Conservation (phyloP, 2,329 filamentous ascomycete genomes). For the Ascochyta fabae region DNA sequence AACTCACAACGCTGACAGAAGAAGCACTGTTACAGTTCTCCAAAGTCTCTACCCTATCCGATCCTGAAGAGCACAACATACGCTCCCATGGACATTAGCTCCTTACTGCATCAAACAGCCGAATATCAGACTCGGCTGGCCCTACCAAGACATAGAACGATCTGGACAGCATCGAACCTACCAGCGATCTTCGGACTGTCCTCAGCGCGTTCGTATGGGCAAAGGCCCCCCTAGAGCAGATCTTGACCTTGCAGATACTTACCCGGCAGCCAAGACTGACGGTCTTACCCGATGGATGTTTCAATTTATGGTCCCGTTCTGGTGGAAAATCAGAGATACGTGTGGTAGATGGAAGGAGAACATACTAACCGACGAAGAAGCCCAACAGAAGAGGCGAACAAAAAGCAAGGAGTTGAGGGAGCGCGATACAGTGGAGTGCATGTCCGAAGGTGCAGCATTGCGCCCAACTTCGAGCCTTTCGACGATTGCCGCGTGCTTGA, state of each 20-base stretch:
- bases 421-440: neutral
- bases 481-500: neutral
- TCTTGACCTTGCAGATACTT: neutral
- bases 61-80: constrained; percentile 4
- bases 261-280: neutral
- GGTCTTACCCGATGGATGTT: constrained; percentile 1
- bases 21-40: neutral
- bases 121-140: neutral
- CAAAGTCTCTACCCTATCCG: neutral
- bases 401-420: no score
- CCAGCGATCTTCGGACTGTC: neutral
- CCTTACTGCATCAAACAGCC: neutral
- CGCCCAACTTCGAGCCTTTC: neutral
- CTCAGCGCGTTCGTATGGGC: neutral
- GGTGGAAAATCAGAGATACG: neutral
- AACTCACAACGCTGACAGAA: no score
- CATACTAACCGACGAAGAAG: no score
- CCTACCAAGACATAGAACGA: neutral
- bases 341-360: no score
- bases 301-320: neutral
- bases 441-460: neutral
- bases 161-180: no score
- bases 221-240: neutral
- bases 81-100: neutral
- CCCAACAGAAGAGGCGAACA: no score